phyloP scores from a whole-genome alignment of 352 stramenopile species.

The Phytophthora lateralis region DNA sequence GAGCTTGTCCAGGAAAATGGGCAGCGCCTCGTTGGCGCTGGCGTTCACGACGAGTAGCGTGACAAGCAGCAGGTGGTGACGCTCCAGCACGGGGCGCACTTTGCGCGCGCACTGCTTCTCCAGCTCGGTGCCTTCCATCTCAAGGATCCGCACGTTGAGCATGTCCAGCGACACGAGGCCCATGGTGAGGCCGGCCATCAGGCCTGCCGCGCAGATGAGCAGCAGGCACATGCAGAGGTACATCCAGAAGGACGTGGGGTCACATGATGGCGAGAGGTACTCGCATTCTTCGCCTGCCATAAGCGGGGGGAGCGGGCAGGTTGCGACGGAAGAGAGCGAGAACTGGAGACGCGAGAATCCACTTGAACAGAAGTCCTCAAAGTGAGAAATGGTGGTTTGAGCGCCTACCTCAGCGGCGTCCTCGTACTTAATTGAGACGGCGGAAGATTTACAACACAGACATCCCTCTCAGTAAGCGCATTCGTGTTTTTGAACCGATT shows the following conservation, averaged over 20 bases:
- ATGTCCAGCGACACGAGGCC: conserved; percentile 78
- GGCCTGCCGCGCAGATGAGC: conserved; percentile 57
- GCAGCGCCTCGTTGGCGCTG: conserved; percentile 93
- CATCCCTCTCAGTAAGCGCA: no score
- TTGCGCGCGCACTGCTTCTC: conserved; percentile 79
- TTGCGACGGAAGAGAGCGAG: not conserved
- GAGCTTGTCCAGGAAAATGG: conserved; percentile 93
- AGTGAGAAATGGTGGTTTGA: conserved; percentile 1
- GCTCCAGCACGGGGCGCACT: conserved; percentile 89
- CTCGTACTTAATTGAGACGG: not conserved
- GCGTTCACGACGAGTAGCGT: conserved; percentile 96
- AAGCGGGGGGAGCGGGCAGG: conserved; percentile 17
- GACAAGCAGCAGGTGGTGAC: conserved; percentile 94
- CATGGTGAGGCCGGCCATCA: conserved; percentile 85
- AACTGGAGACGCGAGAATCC: not conserved
- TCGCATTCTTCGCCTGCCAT: conserved; percentile 51
- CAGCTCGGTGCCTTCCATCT: conserved; percentile 67
- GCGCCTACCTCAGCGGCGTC: not conserved
- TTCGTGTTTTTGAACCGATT: no score
- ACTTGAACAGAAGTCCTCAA: not conserved
- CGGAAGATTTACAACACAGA: not conserved
- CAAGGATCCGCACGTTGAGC: conserved; percentile 80
- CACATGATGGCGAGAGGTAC: conserved; percentile 69
- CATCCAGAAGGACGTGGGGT: conserved; percentile 67
- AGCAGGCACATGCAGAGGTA: conserved; percentile 51